These are phyloP conservation scores for Exutisphaerella laricina DNA, from an alignment of 2,329 filamentous ascomycete genomes.

Conservation along the genomic window DNA sequence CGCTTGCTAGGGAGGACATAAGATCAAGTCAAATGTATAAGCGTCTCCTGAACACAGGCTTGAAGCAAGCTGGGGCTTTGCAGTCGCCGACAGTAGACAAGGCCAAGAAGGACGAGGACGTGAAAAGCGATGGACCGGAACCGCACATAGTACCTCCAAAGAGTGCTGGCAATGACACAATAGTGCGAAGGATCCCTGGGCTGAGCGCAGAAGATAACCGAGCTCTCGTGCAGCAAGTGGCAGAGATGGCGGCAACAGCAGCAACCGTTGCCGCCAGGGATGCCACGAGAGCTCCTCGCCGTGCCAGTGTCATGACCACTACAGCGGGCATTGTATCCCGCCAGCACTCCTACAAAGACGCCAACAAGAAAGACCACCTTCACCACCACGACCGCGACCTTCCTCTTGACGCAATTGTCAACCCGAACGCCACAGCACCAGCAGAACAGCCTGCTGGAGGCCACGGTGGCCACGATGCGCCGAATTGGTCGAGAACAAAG, in stretches of 20 bases:
- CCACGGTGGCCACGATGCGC: constrained; percentile 83
- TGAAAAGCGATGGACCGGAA: constrained; percentile 38
- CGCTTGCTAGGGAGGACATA: constrained; percentile 55
- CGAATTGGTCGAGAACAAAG: constrained; percentile 93
- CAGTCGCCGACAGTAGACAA: constrained; percentile 45
- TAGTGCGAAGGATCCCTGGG: constrained; percentile 50
- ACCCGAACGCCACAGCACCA: constrained; percentile 33
- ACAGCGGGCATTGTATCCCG: constrained; percentile 18
- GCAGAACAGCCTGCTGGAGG: constrained; percentile 33
- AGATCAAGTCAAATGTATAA: constrained; percentile 88
- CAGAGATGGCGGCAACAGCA: constrained; percentile 88
- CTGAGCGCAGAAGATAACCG: constrained; percentile 79
- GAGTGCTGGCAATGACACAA: constrained; percentile 45
- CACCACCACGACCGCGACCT: constrained; percentile 15
- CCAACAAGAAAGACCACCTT: constrained; percentile 7
- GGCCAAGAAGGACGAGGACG: constrained; percentile 14
- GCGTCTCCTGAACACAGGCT: constrained; percentile 82
- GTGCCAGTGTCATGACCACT: constrained; percentile 41
- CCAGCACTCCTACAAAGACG: constrained; percentile 17
- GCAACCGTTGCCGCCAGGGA: constrained; percentile 82
- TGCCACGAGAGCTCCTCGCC: constrained; percentile 51
- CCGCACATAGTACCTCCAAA: constrained; percentile 76
- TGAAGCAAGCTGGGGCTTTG: constrained; percentile 72
- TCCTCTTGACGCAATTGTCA: constrained; percentile 35
- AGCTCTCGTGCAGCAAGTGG: constrained; percentile 75